A percentile compares a stretch with the other conserved stretches of the same genome.
Conservation (phyloP, 768 basidiomycete genomes). For the Dentipellis sp. region DNA sequence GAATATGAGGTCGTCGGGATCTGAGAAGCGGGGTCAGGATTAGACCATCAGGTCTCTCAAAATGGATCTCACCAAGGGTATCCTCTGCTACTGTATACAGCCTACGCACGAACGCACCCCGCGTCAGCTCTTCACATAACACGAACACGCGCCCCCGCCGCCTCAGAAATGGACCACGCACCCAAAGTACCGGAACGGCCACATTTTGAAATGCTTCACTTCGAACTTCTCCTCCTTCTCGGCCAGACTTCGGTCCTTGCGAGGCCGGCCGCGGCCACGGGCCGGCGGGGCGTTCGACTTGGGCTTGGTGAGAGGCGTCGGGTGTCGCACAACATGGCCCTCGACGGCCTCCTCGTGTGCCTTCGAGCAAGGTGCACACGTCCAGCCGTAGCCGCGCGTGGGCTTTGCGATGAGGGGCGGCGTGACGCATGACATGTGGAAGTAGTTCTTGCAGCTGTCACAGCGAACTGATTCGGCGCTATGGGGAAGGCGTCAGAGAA, state of each 20-base stretch:
- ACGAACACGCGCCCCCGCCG: background rate
- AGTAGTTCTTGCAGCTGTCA: slow-evolving; percentile 86
- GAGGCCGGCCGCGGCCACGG: slow-evolving; percentile 64
- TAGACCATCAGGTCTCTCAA: background rate
- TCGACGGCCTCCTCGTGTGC: slow-evolving; percentile 83
- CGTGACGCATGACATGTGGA: slow-evolving; percentile 91
- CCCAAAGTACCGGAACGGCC: slow-evolving; percentile 98
- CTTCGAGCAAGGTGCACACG: slow-evolving; percentile 87
- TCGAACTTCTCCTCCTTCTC: slow-evolving; percentile 71
- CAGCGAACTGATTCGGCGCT: slow-evolving; percentile 84
- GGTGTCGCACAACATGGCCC: slow-evolving; percentile 54
- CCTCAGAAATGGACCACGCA: slow-evolving; percentile 28
- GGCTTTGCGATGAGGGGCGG: slow-evolving; percentile 89
- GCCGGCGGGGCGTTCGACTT: slow-evolving; percentile 69
- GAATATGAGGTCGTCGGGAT: slow-evolving; percentile 95
- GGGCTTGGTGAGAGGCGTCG: slow-evolving; percentile 36
- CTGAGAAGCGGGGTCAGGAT: slow-evolving; percentile 29
- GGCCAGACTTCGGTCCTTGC: slow-evolving; percentile 63
- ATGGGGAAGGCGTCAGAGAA: slow-evolving; percentile 13
- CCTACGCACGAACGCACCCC: slow-evolving; percentile 28
- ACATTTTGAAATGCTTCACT: slow-evolving; percentile 83
- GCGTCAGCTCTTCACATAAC: background rate
- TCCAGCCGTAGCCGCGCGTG: slow-evolving; percentile 95
- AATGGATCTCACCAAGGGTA: slow-evolving; percentile 58
- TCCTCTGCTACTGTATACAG: slow-evolving; percentile 89